Percentiles rank a stretch among this genome's conserved stretches.
phyloP scores from a whole-genome alignment of 2,329 filamentous ascomycete species.

The Nemania sp. region DNA sequence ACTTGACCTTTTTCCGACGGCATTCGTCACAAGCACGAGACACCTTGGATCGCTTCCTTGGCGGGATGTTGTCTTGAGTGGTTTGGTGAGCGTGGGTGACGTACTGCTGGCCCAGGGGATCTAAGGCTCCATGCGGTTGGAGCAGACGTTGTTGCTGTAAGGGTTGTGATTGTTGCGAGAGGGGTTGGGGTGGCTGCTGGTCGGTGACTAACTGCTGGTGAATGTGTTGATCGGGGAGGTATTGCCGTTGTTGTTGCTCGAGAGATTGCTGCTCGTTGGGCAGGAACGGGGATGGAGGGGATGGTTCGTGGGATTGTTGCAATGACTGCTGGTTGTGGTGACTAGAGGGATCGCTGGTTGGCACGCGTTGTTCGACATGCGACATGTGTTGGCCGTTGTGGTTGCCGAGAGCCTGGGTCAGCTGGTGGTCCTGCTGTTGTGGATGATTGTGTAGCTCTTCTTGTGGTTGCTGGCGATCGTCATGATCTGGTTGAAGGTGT shows the following conservation, averaged over 20 bases:
- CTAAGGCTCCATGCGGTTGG: constrained; percentile 40
- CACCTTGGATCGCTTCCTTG: constrained; percentile 84
- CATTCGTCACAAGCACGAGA: constrained; percentile 92
- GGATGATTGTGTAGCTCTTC: background rate
- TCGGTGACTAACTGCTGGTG: constrained; percentile 33
- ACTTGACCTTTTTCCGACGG: constrained; percentile 89
- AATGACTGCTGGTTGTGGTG: constrained; percentile 22
- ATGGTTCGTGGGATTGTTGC: constrained; percentile 33
- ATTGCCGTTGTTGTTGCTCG: constrained; percentile 31
- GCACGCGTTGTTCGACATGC: constrained; percentile 26
- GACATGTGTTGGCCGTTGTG: constrained; percentile 32
- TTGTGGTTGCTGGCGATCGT: constrained; percentile 9
- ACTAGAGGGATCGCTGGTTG: constrained; percentile 23
- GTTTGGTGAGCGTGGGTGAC: constrained; percentile 46
- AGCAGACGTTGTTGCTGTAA: constrained; percentile 52
- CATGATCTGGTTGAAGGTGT: constrained; percentile 31
- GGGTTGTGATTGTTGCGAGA: constrained; percentile 47
- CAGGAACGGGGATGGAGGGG: constrained; percentile 30
- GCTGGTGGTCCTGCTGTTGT: constrained; percentile 12
- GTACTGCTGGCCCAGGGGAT: constrained; percentile 56
- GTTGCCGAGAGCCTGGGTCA: constrained; percentile 22
- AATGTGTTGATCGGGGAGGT: constrained; percentile 31
- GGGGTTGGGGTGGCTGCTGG: constrained; percentile 38
- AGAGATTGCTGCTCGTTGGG: constrained; percentile 32
- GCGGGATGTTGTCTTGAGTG: constrained; percentile 70